A percentile compares a stretch with the other conserved stretches of the same genome.
phyloP scores from a whole-genome alignment of 148 eudicot genomes.

The Silene uniflora region DNA sequence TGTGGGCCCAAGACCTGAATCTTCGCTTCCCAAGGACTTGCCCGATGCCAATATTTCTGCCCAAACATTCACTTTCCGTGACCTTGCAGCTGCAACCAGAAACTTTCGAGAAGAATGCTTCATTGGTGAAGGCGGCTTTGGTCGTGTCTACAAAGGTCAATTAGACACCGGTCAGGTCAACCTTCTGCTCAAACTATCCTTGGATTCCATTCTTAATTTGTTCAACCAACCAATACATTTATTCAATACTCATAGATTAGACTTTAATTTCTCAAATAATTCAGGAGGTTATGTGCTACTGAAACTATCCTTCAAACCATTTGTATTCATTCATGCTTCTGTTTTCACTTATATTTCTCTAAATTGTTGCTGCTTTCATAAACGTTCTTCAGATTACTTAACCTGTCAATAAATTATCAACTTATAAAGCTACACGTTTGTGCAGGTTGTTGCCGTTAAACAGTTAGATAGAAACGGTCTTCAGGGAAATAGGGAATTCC shows the following conservation, averaged over 20 bases:
- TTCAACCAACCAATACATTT: not conserved
- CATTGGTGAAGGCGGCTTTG: conserved; percentile 96
- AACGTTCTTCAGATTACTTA: not conserved
- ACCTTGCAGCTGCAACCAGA: conserved; percentile 78
- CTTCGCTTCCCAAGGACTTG: conserved; percentile 41
- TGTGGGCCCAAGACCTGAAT: conserved; percentile 46
- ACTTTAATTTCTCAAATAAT: not conserved
- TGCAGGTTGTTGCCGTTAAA: conserved; percentile 86
- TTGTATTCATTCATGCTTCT: not conserved
- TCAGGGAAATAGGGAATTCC: conserved; percentile 92
- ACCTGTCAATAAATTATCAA: not conserved
- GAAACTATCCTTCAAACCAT: too few species aligned
- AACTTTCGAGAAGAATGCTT: conserved; percentile 75
- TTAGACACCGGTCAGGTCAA: conserved; percentile 64
- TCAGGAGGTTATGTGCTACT: not conserved
- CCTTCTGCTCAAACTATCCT: not conserved
- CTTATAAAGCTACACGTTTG: conserved; percentile 1
- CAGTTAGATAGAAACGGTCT: conserved; percentile 95
- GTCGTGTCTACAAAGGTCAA: conserved; percentile 77
- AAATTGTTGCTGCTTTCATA: not conserved
- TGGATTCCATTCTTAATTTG: not conserved
- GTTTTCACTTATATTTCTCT: not conserved
- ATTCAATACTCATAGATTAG: not conserved
- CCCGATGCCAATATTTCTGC: conserved; percentile 56
- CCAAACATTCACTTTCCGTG: conserved; percentile 80